Evolutionary conservation across 2,329 filamentous ascomycete species (phyloP).

Genomic region (Anthostomella pinea): DNA sequence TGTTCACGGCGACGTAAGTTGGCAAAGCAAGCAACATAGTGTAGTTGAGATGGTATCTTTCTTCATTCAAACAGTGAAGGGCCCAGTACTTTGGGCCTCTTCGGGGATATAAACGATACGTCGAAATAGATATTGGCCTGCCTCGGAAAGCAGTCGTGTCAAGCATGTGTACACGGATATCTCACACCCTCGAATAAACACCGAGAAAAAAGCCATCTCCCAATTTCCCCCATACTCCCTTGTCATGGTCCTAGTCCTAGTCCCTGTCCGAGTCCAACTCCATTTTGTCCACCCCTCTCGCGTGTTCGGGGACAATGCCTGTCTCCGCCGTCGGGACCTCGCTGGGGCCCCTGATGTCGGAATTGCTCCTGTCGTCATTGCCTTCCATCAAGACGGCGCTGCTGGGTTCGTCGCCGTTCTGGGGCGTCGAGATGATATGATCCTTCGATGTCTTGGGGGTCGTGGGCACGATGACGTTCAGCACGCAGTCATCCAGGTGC

Average conservation of each 20-base stretch:
- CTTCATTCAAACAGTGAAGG: too few species aligned
- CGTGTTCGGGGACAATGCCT: conserved; percentile 18
- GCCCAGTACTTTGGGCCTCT: too few species aligned
- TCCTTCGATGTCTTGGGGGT: conserved; percentile 33
- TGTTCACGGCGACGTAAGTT: too few species aligned
- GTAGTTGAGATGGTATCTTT: too few species aligned
- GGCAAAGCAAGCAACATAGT: too few species aligned
- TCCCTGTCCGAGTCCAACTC: conserved; percentile 30
- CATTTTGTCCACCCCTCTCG: conserved; percentile 27
- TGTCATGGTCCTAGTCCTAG: conserved; percentile 10
- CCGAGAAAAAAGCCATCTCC: too few species aligned
- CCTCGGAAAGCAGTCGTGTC: too few species aligned
- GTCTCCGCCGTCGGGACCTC: conserved; percentile 14
- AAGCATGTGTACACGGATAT: too few species aligned
- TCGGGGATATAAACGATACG: too few species aligned
- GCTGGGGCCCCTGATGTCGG: conserved; percentile 12
- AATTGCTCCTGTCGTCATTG: conserved; percentile 20
- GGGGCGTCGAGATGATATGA: conserved; percentile 24
- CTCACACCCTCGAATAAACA: too few species aligned
- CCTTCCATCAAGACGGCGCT: conserved; percentile 21
- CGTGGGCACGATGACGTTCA: conserved; percentile 55
- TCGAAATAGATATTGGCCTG: too few species aligned
- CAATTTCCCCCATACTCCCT: too few species aligned
- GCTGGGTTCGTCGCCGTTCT: conserved; percentile 23
- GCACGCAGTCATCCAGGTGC: conserved; percentile 72